Conservation (phyloP, 2,329 filamentous ascomycete species). For the Sordariomycetes sp. region DNA sequence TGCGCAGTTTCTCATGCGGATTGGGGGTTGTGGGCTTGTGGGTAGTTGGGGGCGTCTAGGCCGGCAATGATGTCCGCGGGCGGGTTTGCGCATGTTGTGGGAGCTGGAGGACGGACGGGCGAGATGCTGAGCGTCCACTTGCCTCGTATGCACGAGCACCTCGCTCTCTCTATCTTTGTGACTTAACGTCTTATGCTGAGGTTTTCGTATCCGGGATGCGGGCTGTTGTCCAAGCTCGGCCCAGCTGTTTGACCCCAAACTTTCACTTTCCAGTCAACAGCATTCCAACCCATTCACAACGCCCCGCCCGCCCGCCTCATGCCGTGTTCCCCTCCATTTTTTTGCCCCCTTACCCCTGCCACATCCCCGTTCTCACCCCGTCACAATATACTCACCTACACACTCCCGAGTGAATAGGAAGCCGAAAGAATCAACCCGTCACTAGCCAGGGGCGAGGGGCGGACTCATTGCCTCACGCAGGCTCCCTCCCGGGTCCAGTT, state of each 20-base stretch:
- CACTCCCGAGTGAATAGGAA: neutral
- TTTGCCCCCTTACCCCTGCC: neutral
- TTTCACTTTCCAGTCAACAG: neutral
- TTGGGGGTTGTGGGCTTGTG: too few relatives aligned
- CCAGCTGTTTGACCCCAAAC: neutral
- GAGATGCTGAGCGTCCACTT: too few relatives aligned
- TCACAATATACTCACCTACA: neutral
- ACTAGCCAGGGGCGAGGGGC: neutral
- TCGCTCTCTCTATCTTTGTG: neutral
- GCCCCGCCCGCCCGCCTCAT: neutral
- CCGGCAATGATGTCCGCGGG: too few relatives aligned
- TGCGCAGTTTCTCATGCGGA: too few relatives aligned
- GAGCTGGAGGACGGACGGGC: too few relatives aligned
- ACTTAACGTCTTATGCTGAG: neutral
- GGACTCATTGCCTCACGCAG: neutral
- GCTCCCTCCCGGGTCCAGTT: neutral
- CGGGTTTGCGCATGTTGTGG: too few relatives aligned
- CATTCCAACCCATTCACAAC: neutral
- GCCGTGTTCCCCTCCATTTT: neutral
- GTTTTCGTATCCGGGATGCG: neutral
- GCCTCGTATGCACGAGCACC: neutral
- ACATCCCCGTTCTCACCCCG: too few relatives aligned
- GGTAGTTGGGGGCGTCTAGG: too few relatives aligned
- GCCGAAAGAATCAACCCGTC: neutral
- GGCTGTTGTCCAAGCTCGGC: neutral